phyloP scores from a whole-genome alignment of 2,329 filamentous ascomycete species.

The Cercospora brassicicola region DNA sequence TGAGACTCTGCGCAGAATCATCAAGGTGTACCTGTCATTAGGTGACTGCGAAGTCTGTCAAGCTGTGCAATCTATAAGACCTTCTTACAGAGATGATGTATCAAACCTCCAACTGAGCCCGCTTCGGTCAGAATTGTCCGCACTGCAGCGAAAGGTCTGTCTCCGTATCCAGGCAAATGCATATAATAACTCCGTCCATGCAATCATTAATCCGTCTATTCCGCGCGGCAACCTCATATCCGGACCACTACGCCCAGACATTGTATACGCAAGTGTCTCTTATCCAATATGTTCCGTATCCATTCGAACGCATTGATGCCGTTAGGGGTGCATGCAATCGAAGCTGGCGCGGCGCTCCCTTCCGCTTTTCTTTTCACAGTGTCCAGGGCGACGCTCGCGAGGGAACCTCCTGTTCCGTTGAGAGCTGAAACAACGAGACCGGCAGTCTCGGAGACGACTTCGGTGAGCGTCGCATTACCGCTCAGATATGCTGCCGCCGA shows the following conservation, averaged over 20 bases:
- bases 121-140: neutral
- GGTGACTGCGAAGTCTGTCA: neutral
- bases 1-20: neutral
- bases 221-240: conserved; percentile 26
- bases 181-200: neutral
- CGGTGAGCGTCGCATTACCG: conserved; percentile 37
- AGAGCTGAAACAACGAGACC: conserved; percentile 50
- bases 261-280: conserved; percentile 84
- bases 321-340: conserved; percentile 43
- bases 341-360: conserved; percentile 47
- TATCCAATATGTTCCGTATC: conserved; percentile 76
- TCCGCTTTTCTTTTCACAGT: conserved; percentile 51
- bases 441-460: conserved; percentile 67
- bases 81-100: neutral
- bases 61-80: neutral
- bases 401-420: conserved; percentile 67
- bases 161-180: neutral
- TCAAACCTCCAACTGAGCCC: neutral
- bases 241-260: conserved; percentile 82
- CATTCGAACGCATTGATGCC: conserved; percentile 77
- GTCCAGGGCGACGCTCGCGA: conserved; percentile 67
- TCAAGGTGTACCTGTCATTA: neutral
- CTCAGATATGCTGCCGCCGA: conserved; percentile 38
- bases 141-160: neutral
- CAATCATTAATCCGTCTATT: neutral